Percentiles rank a stretch among this genome's conserved stretches.
phyloP scores from a whole-genome alignment of 345 rosid species.

The Salix brachista region DNA sequence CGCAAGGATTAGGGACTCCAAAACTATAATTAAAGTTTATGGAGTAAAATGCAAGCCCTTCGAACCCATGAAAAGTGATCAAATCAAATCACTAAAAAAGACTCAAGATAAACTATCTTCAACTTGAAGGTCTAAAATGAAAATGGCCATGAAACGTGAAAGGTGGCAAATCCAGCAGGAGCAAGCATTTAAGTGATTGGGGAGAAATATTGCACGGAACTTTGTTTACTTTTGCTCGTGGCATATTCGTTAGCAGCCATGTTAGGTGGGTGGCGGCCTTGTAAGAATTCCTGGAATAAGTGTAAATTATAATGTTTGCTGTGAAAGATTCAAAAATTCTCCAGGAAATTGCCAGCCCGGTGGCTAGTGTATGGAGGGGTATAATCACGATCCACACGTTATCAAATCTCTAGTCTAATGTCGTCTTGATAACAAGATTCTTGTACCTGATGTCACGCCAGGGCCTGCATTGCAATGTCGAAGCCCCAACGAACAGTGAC shows the following conservation, averaged over 20 bases:
- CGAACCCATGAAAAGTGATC: no score
- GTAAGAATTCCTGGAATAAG: not conserved
- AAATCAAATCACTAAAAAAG: no score
- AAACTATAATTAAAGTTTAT: no score
- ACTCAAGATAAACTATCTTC: no score
- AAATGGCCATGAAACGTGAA: no score
- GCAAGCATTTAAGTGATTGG: no score
- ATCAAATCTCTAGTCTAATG: not conserved
- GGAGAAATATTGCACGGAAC: no score
- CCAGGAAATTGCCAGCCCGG: not conserved
- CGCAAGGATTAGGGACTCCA: no score
- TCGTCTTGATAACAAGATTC: not conserved
- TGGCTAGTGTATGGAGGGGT: not conserved
- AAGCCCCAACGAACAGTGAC: not conserved
- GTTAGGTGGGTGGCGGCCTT: not conserved
- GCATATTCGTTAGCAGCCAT: not conserved
- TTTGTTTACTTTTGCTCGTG: not conserved
- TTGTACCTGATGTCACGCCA: not conserved
- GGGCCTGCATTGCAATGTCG: not conserved
- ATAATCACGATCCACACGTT: not conserved
- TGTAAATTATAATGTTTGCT: not conserved
- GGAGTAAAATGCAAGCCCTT: no score
- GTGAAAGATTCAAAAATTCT: not conserved
- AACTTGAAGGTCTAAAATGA: no score
- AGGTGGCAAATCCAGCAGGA: no score